These are phyloP conservation scores for Starmerella apicola DNA, from an alignment of 805 yeast species.

Conservation along the genomic window DNA sequence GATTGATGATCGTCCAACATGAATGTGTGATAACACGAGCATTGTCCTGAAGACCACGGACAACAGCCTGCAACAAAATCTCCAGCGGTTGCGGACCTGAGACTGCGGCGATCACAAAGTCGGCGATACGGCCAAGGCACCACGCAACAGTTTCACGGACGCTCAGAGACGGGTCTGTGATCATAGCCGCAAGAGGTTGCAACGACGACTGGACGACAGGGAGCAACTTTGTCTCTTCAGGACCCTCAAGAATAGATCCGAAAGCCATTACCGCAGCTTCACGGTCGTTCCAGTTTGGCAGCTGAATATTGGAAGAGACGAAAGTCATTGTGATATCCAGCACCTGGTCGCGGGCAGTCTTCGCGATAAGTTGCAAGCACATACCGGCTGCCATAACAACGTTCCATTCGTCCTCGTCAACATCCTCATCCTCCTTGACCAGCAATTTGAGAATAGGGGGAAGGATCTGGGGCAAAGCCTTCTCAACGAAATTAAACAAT, in stretches of 20 bases:
- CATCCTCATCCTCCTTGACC: constrained; percentile 83
- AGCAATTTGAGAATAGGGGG: constrained; percentile 73
- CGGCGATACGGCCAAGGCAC: constrained; percentile 96
- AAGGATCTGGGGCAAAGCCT: constrained; percentile 71
- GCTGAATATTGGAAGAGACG: constrained; percentile 60
- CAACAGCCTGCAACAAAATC: constrained; percentile 56
- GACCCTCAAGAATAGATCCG: constrained; percentile 93
- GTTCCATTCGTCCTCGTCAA: constrained; percentile 89
- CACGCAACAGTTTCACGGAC: constrained; percentile 96
- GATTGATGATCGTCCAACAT: constrained; percentile 92
- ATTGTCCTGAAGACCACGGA: constrained; percentile 75
- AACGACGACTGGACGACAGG: constrained; percentile 69
- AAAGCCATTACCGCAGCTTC: constrained; percentile 99
- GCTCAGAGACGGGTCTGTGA: constrained; percentile 63
- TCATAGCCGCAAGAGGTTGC: constrained; percentile 60
- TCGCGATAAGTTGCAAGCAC: constrained; percentile 87
- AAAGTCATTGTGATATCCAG: constrained; percentile 75
- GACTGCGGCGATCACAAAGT: constrained; percentile 58
- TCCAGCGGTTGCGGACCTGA: constrained; percentile 56
- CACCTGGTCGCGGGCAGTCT: constrained; percentile 73
- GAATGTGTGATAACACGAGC: constrained; percentile 93
- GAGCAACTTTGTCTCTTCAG: constrained; percentile 58
- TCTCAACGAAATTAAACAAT: constrained; percentile 67
- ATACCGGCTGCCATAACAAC: constrained; percentile 99
- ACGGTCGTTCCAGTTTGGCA: constrained; percentile 65